Evolutionary conservation across 2,329 filamentous ascomycete species (phyloP).

Genomic region (Fusarium fracticaudum): DNA sequence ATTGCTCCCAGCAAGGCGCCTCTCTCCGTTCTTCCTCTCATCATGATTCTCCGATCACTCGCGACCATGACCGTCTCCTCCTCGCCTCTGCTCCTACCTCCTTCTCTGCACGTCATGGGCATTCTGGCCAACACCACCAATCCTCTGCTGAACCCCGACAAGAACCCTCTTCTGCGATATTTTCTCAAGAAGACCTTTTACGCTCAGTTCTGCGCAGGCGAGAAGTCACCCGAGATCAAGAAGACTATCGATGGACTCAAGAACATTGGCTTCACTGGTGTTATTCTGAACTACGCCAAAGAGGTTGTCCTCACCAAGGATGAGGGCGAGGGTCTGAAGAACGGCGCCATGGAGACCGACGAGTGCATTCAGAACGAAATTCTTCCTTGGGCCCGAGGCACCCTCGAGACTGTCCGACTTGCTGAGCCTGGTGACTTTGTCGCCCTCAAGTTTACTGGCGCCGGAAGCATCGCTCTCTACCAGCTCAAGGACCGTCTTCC

Average conservation of each 20-base stretch:
- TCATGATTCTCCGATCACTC: constrained; percentile 74
- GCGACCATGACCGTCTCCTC: constrained; percentile 76
- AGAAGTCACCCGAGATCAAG: constrained; percentile 74
- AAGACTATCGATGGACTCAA: constrained; percentile 73
- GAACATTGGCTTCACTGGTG: constrained; percentile 80
- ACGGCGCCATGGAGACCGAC: constrained; percentile 59
- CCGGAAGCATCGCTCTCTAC: constrained; percentile 76
- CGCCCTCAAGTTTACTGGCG: constrained; percentile 82
- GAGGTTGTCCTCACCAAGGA: constrained; percentile 77
- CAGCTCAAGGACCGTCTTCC: constrained; percentile 70
- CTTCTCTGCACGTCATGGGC: constrained; percentile 75
- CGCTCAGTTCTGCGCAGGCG: constrained; percentile 89
- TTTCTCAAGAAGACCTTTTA: constrained; percentile 87
- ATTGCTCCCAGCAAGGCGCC: constrained; percentile 51
- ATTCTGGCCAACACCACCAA: constrained; percentile 75
- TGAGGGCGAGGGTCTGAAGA: constrained; percentile 57
- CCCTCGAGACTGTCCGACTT: constrained; percentile 76
- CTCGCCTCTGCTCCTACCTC: constrained; percentile 72
- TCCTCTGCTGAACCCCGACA: constrained; percentile 76
- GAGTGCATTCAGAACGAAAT: constrained; percentile 68
- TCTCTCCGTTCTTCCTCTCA: constrained; percentile 73
- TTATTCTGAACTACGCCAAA: constrained; percentile 84
- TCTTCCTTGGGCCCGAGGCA: constrained; percentile 76
- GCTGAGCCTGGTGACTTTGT: constrained; percentile 71
- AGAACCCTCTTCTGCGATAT: constrained; percentile 75